These are phyloP conservation scores for Trichoderma koningii DNA, from an alignment of 2,329 filamentous ascomycete species.

Conservation along the genomic window DNA sequence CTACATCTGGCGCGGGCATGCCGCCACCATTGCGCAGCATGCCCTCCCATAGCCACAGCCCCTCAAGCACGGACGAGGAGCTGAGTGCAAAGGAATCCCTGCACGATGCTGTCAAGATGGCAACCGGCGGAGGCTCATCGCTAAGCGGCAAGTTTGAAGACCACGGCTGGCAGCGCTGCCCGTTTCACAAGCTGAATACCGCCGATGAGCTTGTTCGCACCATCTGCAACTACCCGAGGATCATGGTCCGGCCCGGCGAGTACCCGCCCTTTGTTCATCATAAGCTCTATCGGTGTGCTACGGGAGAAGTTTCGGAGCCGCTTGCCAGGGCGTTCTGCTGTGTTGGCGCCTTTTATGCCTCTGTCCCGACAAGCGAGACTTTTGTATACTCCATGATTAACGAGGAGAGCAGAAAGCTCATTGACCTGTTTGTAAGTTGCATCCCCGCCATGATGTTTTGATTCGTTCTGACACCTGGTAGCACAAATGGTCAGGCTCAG, in stretches of 20 bases:
- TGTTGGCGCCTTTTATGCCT: not conserved
- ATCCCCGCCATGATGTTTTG: no score
- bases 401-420: slow-evolving; percentile 25
- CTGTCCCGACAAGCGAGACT: not conserved
- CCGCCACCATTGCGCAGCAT: not conserved
- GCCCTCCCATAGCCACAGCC: not conserved
- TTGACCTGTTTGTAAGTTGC: not conserved
- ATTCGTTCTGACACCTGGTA: no score
- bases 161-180: not conserved
- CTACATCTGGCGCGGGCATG: no score
- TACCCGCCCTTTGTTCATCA: slow-evolving; percentile 29
- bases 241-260: slow-evolving; percentile 24
- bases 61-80: not conserved
- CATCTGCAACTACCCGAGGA: slow-evolving; percentile 23
- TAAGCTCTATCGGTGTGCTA: slow-evolving; percentile 26
- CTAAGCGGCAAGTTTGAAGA: not conserved
- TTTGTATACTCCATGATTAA: slow-evolving; percentile 18
- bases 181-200: not conserved
- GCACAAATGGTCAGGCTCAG: no score
- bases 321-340: slow-evolving; percentile 13
- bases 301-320: slow-evolving; percentile 26
- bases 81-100: not conserved
- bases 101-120: not conserved
- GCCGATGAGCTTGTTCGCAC: slow-evolving; percentile 25
- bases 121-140: not conserved